Evolutionary conservation across 176 grass and related monocot species (phyloP), one percentile per base, ranked within the genome.

Genomic region (Paspalum vaginatum): DNA sequence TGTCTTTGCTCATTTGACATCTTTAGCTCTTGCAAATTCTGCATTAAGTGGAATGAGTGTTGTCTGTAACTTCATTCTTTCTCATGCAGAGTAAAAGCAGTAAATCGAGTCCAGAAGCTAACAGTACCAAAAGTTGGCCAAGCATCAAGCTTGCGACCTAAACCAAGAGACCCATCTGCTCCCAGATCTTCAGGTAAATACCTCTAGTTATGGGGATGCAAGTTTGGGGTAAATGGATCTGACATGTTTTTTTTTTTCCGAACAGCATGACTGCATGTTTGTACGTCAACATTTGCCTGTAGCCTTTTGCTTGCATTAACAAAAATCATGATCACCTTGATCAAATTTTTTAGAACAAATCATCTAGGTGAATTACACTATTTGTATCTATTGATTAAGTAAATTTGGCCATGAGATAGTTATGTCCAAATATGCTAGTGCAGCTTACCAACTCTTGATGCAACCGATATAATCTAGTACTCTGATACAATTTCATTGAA

Each of bases 111-210:
- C 69, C 88, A 93, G 62, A 98, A 91, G 71, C 67, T 89, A 64
- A 76, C 87, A 17, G 56, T 82, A n/a, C 81, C 77, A 46, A 98
- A 91, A 82, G 68, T 54, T 15, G 63, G 68, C 2, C 86, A 80
- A 79, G n/a, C 72, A 79, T 83, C 81, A 88, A 68, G 80, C 62
- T 59, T 90, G 67, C 83, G 74, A 44, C 74, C 86, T 66, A 98
- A 88, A 86, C 72, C 80, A 87, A 98, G 53, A 87, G 92, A 98
- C 71, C 38, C 63, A 64, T 32, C 83, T 39, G 77, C 67, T 52
- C 77, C 85, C 40, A 98, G 89, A 86, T 77, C 95, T 55, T 76
- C 95, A 87, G 79, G 95, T 98, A 89, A 77, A 79, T 83, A 17
- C 21, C 16, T 21, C 27, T 75, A 67, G n/a, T 71, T 47, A 58